phyloP scores from a whole-genome alignment of 164 flowering plant species.

The Saururus chinensis region DNA sequence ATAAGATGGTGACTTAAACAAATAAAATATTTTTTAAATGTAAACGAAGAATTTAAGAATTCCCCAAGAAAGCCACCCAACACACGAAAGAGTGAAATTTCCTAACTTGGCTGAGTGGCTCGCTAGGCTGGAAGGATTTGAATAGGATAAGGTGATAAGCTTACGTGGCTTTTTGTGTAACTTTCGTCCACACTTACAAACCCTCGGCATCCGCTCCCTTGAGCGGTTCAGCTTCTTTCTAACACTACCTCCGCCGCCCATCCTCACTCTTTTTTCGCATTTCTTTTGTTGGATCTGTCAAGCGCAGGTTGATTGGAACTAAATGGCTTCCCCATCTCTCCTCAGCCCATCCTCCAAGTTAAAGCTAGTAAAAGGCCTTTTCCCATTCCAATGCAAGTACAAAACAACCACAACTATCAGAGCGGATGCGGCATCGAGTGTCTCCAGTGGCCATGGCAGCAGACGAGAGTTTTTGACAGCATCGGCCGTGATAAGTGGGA shows the following conservation, averaged over 20 bases:
- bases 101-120: no score
- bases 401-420: slow-evolving; percentile 13
- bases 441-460: slow-evolving; percentile 1
- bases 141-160: slow-evolving; percentile 80
- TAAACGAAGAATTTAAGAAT: no score
- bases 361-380: slow-evolving; percentile 16
- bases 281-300: not conserved
- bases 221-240: not conserved
- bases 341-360: slow-evolving; percentile 53
- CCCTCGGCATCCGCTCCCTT: not conserved
- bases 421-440: slow-evolving; percentile 8
- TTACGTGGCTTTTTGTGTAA: slow-evolving; percentile 37
- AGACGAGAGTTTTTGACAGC: slow-evolving; percentile 36
- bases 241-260: not conserved
- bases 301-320: not conserved
- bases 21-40: no score
- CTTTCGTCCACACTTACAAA: slow-evolving; percentile 5
- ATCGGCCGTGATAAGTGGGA: slow-evolving; percentile 4
- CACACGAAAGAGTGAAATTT: no score
- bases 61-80: no score
- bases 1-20: no score
- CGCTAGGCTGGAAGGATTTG: no score
- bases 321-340: slow-evolving; percentile 62
- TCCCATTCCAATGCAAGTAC: slow-evolving; percentile 22
- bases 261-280: not conserved